Conservation (phyloP, 345 rosid species). For the Linum trigynum region DNA sequence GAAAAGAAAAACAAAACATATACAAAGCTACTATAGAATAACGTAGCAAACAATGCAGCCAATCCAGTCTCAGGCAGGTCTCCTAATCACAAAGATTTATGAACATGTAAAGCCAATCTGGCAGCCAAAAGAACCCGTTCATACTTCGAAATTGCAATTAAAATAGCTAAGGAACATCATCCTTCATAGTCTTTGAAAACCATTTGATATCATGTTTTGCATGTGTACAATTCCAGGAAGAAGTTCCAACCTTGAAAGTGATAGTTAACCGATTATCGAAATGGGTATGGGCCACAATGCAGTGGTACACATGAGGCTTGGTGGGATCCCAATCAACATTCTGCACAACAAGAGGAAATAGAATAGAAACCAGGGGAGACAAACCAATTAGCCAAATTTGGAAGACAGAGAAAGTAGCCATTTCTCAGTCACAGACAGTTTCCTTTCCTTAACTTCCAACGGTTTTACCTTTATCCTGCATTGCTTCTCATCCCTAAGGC, state of each 20-base stretch:
- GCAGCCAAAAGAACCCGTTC: too few species aligned
- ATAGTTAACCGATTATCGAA: slow-evolving; percentile 20
- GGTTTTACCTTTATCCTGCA: slow-evolving; percentile 4
- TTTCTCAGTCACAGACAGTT: not conserved
- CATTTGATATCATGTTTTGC: not conserved
- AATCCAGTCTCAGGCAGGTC: too few species aligned
- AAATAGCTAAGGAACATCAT: too few species aligned
- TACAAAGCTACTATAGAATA: too few species aligned
- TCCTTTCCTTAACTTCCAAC: slow-evolving; percentile 22
- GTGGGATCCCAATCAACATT: slow-evolving; percentile 40
- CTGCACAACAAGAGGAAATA: slow-evolving; percentile 23
- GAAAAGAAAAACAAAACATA: too few species aligned
- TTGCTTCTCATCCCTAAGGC: slow-evolving; percentile 9
- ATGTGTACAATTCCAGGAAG: slow-evolving; percentile 5
- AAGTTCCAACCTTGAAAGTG: slow-evolving; percentile 42
- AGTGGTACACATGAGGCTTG: slow-evolving; percentile 39
- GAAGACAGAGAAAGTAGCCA: not conserved
- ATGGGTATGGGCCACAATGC: slow-evolving; percentile 32
- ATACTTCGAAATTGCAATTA: too few species aligned
- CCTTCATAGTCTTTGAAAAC: too few species aligned
- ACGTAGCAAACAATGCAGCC: too few species aligned
- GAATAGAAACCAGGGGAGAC: not conserved
- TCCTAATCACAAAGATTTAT: too few species aligned
- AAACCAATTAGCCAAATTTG: not conserved
- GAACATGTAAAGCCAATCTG: too few species aligned